phyloP scores from a whole-genome alignment of 2,329 filamentous ascomycete species.

The Lojkania enalia region DNA sequence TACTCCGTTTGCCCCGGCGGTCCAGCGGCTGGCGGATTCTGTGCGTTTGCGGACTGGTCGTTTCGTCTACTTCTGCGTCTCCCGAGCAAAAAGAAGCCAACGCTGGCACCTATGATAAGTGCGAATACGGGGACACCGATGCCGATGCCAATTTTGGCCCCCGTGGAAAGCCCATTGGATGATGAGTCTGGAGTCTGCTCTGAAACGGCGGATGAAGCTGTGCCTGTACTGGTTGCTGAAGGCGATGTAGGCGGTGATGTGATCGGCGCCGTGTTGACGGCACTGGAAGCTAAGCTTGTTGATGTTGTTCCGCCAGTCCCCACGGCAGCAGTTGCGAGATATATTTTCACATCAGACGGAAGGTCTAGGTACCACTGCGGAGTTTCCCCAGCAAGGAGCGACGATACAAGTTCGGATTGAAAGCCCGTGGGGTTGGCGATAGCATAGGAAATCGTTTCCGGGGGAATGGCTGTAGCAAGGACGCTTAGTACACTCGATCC shows the following conservation, averaged over 20 bases:
- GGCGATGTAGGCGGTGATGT: neutral
- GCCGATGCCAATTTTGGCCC: neutral
- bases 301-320: neutral
- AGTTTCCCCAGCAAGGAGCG: conserved; percentile 49
- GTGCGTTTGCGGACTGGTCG: neutral
- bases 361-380: conserved; percentile 52
- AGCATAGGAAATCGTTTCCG: conserved; percentile 46
- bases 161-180: neutral
- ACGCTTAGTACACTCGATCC: conserved; percentile 40
- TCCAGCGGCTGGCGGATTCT: neutral
- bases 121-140: neutral
- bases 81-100: neutral
- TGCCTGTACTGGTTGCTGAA: neutral
- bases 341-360: conserved; percentile 50
- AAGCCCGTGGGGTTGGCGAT: conserved; percentile 48
- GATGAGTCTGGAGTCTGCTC: neutral
- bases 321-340: conserved; percentile 34
- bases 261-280: neutral
- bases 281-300: neutral
- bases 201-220: neutral
- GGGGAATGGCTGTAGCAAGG: conserved; percentile 51
- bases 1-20: too few relatives aligned
- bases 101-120: neutral
- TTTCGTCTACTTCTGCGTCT: neutral
- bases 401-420: conserved; percentile 46